These are phyloP conservation scores for Trichophyton simii DNA, from an alignment of 2,329 filamentous ascomycete species.

Conservation along the genomic window DNA sequence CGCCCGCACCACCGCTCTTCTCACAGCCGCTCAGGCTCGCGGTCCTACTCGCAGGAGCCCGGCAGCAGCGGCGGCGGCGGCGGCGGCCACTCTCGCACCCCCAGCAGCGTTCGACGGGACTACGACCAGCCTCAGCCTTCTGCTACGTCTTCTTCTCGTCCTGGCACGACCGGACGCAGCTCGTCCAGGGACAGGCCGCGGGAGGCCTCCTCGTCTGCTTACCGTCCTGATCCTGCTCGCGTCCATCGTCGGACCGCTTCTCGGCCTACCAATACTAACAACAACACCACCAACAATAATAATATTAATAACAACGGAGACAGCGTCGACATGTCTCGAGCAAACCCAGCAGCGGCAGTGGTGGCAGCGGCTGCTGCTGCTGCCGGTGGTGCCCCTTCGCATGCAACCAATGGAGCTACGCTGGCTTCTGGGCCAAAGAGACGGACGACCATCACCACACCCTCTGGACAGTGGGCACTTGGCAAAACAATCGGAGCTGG, in stretches of 20 bases:
- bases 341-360: conserved; percentile 36
- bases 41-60: conserved; percentile 32
- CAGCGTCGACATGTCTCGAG: conserved; percentile 34
- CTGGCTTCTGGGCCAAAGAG: conserved; percentile 36
- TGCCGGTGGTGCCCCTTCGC: conserved; percentile 16
- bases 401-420: conserved; percentile 30
- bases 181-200: conserved; percentile 49
- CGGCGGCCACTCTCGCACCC: conserved; percentile 32
- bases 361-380: conserved; percentile 31
- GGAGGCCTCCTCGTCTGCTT: conserved; percentile 26
- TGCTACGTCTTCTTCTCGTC: conserved; percentile 41
- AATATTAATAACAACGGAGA: conserved; percentile 22
- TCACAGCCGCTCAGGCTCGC: conserved; percentile 26
- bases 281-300: not conserved
- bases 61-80: conserved; percentile 11
- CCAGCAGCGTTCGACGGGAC: conserved; percentile 52
- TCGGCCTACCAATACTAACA: conserved; percentile 18
- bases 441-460: conserved; percentile 74
- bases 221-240: conserved; percentile 45
- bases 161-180: conserved; percentile 46
- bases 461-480: conserved; percentile 84
- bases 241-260: conserved; percentile 31
- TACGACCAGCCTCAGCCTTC: conserved; percentile 45
- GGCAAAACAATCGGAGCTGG: conserved; percentile 95
- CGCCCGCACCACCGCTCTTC: conserved; percentile 29